These are phyloP conservation scores for Ogataea siamensis DNA, from an alignment of 805 yeast species.

Conservation along the genomic window DNA sequence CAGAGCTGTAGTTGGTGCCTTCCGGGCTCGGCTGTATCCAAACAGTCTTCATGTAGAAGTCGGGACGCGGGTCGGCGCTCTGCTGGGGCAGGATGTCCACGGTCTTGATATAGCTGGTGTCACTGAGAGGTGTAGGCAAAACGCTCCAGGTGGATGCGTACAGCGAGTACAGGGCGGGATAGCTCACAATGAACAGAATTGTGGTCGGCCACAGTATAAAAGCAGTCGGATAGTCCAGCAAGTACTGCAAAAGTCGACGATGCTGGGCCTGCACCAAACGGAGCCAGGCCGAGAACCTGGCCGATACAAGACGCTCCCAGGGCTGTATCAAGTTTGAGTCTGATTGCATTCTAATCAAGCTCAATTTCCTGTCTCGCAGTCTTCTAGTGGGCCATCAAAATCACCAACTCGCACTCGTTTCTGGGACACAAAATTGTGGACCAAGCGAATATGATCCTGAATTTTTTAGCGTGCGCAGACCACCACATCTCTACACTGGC, in stretches of 20 bases:
- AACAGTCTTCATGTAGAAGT: conserved; percentile 34
- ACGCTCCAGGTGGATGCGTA: conserved; percentile 27
- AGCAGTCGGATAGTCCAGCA: conserved; percentile 38
- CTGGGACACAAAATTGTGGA: too few relatives aligned
- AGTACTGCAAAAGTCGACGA: conserved; percentile 15
- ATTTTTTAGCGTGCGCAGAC: not conserved
- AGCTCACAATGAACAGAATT: conserved; percentile 45
- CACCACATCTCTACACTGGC: conserved; percentile 1
- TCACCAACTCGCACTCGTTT: not conserved
- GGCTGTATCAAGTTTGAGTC: conserved; percentile 8
- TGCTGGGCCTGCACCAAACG: conserved; percentile 15
- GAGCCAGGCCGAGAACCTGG: conserved; percentile 16
- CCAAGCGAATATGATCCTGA: conserved; percentile 2
- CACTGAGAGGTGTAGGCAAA: conserved; percentile 12
- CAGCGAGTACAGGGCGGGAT: conserved; percentile 44
- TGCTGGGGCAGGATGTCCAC: conserved; percentile 16
- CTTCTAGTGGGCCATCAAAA: not conserved
- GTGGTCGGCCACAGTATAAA: conserved; percentile 51
- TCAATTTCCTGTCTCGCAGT: not conserved
- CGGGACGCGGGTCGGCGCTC: conserved; percentile 10
- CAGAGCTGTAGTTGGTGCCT: conserved; percentile 25
- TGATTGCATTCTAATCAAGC: conserved; percentile 2
- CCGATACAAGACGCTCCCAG: conserved; percentile 12
- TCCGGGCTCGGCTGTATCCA: conserved; percentile 32
- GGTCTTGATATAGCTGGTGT: conserved; percentile 17